Evolutionary conservation across 2,329 filamentous ascomycete genomes (phyloP), one percentile per base, ranked within the genome.

Genomic region (Ophiostoma ulmi): DNA sequence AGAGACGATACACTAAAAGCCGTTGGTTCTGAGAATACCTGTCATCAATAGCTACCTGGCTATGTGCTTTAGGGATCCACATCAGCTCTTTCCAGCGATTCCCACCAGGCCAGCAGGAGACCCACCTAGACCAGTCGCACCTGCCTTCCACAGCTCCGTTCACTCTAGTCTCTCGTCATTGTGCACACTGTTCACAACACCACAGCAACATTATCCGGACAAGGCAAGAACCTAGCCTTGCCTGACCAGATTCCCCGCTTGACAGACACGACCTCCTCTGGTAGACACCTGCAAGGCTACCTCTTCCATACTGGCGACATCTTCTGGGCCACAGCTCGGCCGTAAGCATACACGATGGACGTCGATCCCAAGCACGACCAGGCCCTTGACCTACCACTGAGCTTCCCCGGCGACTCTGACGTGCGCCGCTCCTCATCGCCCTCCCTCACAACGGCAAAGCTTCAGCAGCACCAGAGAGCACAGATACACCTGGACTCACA

Each of bases 331-430:
- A 26, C n/a, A 63, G 22, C n/a, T 22, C 31, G n/a, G 22, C 22
- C 11, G 22, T 10, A 35, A 38, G 17, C 26, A 10, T 38, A 5
- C 17, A 39, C 58, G 14, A 74, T 74, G 73, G 72, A 73, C 48
- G 65, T 70, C 31, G 72, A 71, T 8, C 69, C 71, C 13, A 67
- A 72, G 65, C 71, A 74, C 70, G 73, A 74, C 67, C 65, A 55
- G 64, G 66, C 68, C 20, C 68, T 74, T 13, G 67, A 73, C 52
- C 70, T 74, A 64, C 72, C 73, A 11, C 70, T 74, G 7, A n/a
- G 66, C 67, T 74, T 74, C 61, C 71, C 73, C 13, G 72, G 70
- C 26, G 72, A 73, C 26, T 41, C 71, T 2, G 31, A 48, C 20
- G 26, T 14, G 26, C 26, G 13, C 26, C 65, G 36, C 22, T 17